Percentiles rank a stretch among this genome's conserved stretches.
Evolutionary conservation across 2,329 filamentous ascomycete genomes (phyloP).

Genomic region (Aspergillus vadensis): DNA sequence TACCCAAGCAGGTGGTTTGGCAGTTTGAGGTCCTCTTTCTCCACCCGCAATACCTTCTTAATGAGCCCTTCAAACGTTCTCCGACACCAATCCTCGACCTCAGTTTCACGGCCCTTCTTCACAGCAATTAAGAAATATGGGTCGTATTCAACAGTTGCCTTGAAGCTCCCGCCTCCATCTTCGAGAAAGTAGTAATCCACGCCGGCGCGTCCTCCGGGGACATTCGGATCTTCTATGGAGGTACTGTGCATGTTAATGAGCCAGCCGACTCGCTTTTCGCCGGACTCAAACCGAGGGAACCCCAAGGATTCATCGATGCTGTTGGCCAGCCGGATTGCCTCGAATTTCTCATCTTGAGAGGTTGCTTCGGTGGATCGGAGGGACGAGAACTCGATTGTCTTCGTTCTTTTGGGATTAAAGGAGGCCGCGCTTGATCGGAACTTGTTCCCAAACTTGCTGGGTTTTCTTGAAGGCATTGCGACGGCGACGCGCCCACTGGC

Average conservation of each 20-base stretch:
- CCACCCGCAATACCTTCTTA: constrained; percentile 73
- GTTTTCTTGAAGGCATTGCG: constrained; percentile 52
- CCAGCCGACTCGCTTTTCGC: constrained; percentile 84
- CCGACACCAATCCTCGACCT: constrained; percentile 93
- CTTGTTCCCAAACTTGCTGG: constrained; percentile 67
- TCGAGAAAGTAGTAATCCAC: constrained; percentile 98
- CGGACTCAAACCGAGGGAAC: constrained; percentile 87
- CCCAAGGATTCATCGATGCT: constrained; percentile 94
- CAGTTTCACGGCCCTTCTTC: constrained; percentile 81
- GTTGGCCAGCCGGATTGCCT: constrained; percentile 79
- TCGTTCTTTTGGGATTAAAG: constrained; percentile 59
- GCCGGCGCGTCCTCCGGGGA: constrained; percentile 80
- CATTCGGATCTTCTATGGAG: constrained; percentile 77
- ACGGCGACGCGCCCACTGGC: constrained; percentile 26
- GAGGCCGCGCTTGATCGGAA: constrained; percentile 47
- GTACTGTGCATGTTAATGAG: constrained; percentile 94
- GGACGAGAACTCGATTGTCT: constrained; percentile 77
- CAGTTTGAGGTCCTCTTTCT: constrained; percentile 92
- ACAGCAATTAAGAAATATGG: constrained; percentile 94
- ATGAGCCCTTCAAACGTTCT: constrained; percentile 79
- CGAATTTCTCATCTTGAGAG: constrained; percentile 88
- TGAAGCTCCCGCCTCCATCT: constrained; percentile 86
- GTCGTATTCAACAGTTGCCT: constrained; percentile 93
- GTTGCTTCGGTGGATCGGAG: constrained; percentile 78
- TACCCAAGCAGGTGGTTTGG: constrained; percentile 95